phyloP scores from a whole-genome alignment of 768 basidiomycete genomes.

The Leccinum pellstonianum region DNA sequence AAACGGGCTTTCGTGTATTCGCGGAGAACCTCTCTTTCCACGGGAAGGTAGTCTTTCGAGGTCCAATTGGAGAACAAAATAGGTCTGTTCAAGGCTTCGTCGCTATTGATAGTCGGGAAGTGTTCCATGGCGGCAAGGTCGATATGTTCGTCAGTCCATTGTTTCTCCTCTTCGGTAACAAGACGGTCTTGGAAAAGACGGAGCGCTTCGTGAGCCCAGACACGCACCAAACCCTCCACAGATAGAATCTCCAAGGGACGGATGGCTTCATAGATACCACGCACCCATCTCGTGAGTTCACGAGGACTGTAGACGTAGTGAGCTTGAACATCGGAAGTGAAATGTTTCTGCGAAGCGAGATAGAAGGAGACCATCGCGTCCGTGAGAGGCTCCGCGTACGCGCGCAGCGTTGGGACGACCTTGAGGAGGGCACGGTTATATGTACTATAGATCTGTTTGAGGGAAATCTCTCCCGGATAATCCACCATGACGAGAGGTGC shows the following conservation, averaged over 20 bases:
- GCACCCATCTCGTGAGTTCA: constrained; percentile 96
- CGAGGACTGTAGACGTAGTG: constrained; percentile 63
- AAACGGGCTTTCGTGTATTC: constrained; percentile 97
- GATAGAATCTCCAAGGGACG: constrained; percentile 90
- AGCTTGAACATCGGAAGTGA: too few species aligned
- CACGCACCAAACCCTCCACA: constrained; percentile 91
- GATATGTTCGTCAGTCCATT: constrained; percentile 94
- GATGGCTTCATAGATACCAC: constrained; percentile 97
- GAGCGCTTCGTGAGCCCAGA: constrained; percentile 98
- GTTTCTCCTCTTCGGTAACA: constrained; percentile 87
- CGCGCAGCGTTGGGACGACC: too few species aligned
- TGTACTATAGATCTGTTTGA: too few species aligned
- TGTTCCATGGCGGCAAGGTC: constrained; percentile 80
- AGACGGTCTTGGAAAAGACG: constrained; percentile 98
- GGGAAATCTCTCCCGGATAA: too few species aligned
- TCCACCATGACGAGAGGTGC: too few species aligned
- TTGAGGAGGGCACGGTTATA: too few species aligned
- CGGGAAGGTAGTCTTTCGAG: constrained; percentile 93
- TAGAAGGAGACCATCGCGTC: too few species aligned
- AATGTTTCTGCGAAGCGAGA: too few species aligned
- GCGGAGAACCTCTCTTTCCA: constrained; percentile 87
- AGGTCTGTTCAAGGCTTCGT: constrained; percentile 84
- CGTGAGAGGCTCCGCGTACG: too few species aligned
- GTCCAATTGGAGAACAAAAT: constrained; percentile 99
- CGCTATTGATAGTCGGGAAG: constrained; percentile 89